Evolutionary conservation across 345 rosid species (phyloP).

Genomic region (Jatropha curcas): DNA sequence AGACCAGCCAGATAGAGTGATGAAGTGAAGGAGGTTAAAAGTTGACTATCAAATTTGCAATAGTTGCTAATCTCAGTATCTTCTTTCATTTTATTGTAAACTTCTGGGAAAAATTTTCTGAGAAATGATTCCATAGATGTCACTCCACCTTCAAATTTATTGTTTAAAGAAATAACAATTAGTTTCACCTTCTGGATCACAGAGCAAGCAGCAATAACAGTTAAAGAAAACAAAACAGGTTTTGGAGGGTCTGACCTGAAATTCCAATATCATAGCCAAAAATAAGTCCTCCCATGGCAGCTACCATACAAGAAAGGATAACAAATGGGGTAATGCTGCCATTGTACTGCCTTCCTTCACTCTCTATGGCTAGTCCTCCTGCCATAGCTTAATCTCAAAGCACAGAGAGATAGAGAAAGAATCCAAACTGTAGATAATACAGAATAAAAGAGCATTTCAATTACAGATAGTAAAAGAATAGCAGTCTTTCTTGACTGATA

Average conservation of each 20-base stretch:
- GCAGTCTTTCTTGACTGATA: conserved; percentile 15
- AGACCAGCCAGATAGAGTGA: conserved; percentile 76
- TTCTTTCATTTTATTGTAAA: conserved; percentile 48
- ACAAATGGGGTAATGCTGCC: conserved; percentile 63
- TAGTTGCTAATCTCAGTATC: conserved; percentile 58
- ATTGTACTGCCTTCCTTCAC: conserved; percentile 32
- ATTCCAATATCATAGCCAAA: conserved; percentile 92
- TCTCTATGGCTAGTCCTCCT: conserved; percentile 30
- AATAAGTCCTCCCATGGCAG: conserved; percentile 83
- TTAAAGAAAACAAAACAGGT: not conserved
- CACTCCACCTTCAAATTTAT: conserved; percentile 57
- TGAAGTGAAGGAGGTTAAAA: conserved; percentile 73
- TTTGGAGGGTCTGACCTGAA: conserved; percentile 46
- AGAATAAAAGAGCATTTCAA: not conserved
- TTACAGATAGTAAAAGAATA: not conserved
- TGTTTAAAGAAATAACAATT: not conserved
- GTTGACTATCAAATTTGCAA: conserved; percentile 70
- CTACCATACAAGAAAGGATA: conserved; percentile 64
- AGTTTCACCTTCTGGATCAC: not conserved
- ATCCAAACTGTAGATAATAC: not conserved
- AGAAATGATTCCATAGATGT: conserved; percentile 78
- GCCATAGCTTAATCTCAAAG: conserved; percentile 41
- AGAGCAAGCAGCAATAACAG: too few relatives aligned
- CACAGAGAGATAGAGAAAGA: not conserved
- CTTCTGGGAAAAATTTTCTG: conserved; percentile 54